Conservation (phyloP, 768 basidiomycete genomes). For the Sporobolomyces phaffii region DNA sequence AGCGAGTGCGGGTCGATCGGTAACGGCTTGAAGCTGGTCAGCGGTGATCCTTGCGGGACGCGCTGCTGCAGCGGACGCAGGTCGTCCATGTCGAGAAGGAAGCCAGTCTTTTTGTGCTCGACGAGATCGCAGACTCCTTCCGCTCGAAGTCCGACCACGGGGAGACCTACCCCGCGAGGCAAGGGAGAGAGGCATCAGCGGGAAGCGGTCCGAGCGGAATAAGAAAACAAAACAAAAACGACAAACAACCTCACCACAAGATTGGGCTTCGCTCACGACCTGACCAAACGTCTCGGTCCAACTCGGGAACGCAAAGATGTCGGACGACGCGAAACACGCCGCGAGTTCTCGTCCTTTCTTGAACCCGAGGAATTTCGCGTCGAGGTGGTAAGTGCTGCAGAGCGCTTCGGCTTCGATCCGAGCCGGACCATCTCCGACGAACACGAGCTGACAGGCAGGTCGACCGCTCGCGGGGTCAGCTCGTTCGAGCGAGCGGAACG, state of each 20-base stretch:
- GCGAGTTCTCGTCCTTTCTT: conserved; percentile 48
- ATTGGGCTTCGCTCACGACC: conserved; percentile 51
- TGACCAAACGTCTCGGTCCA: conserved; percentile 49
- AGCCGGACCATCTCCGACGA: conserved; percentile 51
- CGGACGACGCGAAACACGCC: conserved; percentile 49
- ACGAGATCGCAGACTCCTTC: conserved; percentile 48
- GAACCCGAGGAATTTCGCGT: conserved; percentile 49
- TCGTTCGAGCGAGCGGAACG: conserved; percentile 44
- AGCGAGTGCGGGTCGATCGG: conserved; percentile 26
- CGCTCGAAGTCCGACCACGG: conserved; percentile 51
- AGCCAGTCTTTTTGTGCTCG: conserved; percentile 31
- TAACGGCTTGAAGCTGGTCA: background rate
- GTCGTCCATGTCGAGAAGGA: conserved; percentile 37
- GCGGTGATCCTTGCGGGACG: too few relatives aligned
- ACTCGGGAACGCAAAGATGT: conserved; percentile 51
- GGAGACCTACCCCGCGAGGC: conserved; percentile 44
- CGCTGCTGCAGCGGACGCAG: too few relatives aligned
- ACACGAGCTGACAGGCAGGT: conserved; percentile 44
- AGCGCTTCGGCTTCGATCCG: conserved; percentile 45
- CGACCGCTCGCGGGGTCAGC: background rate
- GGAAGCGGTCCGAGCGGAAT: background rate
- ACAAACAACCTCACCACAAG: conserved; percentile 38
- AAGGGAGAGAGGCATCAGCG: background rate
- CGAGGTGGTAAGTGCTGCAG: conserved; percentile 44
- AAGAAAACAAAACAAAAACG: too few relatives aligned